These are phyloP conservation scores for Jasminum sambac DNA, from an alignment of 257 asterid species.

Conservation along the genomic window DNA sequence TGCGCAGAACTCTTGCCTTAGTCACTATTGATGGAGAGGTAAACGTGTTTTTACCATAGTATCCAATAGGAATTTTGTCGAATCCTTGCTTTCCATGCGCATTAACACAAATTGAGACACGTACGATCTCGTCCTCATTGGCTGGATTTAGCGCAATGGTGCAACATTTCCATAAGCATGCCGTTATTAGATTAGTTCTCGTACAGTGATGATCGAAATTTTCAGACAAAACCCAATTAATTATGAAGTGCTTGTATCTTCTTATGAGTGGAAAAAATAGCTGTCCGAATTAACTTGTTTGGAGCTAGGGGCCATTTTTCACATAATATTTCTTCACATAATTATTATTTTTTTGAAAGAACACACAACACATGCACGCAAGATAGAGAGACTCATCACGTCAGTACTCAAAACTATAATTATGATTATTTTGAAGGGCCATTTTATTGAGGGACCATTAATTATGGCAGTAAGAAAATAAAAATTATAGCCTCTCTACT, in stretches of 20 bases:
- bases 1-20: background rate
- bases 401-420: too few species aligned
- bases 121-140: constrained; percentile 6
- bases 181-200: background rate
- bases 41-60: constrained; percentile 26
- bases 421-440: too few species aligned
- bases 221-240: background rate
- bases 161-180: constrained; percentile 24
- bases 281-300: constrained; percentile 10
- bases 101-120: background rate
- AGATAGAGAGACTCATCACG: too few species aligned
- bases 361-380: too few species aligned
- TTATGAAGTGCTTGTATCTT: constrained; percentile 16
- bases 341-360: too few species aligned
- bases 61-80: constrained; percentile 3
- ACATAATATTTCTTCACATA: too few species aligned
- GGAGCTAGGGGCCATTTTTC: too few species aligned
- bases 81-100: background rate
- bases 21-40: constrained; percentile 14
- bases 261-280: constrained; percentile 20
- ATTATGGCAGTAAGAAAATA: too few species aligned
- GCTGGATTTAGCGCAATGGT: constrained; percentile 16
- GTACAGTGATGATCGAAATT: background rate
- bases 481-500: too few species aligned
- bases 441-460: too few species aligned